Percentiles rank a stretch among this genome's conserved stretches.
These are phyloP conservation scores for Funneliformis caledonium DNA, from an alignment of 371 early-diverging fungal species.

Conservation along the genomic window DNA sequence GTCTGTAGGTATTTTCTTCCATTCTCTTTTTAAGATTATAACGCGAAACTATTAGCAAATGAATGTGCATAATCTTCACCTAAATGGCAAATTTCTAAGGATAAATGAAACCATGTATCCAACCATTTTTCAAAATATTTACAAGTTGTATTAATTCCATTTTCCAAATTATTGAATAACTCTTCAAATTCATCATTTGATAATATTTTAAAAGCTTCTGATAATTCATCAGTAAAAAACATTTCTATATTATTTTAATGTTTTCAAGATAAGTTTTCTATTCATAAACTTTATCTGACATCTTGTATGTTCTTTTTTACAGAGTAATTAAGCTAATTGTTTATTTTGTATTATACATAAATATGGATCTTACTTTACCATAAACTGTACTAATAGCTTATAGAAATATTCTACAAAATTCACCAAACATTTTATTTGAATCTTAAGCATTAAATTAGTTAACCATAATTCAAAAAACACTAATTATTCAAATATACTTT, in stretches of 20 bases:
- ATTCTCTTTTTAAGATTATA: not conserved
- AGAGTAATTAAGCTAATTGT: not conserved
- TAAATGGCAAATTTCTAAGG: not conserved
- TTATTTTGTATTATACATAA: not conserved
- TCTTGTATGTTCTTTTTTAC: not conserved
- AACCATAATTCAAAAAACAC: not conserved
- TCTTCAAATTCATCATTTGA: not conserved
- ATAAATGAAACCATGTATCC: not conserved
- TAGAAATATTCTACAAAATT: slow-evolving; percentile 4
- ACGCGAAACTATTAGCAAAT: not conserved
- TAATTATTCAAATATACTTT: slow-evolving; percentile 14
- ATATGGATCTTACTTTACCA: not conserved
- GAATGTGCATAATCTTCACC: not conserved
- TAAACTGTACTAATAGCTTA: not conserved
- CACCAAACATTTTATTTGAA: slow-evolving; percentile 14
- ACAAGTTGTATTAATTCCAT: not conserved
- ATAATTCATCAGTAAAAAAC: not conserved
- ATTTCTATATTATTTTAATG: not conserved
- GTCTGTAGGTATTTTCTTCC: not conserved
- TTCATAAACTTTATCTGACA: not conserved
- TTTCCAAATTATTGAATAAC: not conserved
- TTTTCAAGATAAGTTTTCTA: not conserved
- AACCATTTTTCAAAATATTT: slow-evolving; percentile 15
- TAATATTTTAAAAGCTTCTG: not conserved
- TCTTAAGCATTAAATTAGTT: not conserved